A percentile compares a stretch with the other conserved stretches of the same genome.
Evolutionary conservation across 2,329 filamentous ascomycete genomes (phyloP).

Genomic region (Westerdykella ornata): DNA sequence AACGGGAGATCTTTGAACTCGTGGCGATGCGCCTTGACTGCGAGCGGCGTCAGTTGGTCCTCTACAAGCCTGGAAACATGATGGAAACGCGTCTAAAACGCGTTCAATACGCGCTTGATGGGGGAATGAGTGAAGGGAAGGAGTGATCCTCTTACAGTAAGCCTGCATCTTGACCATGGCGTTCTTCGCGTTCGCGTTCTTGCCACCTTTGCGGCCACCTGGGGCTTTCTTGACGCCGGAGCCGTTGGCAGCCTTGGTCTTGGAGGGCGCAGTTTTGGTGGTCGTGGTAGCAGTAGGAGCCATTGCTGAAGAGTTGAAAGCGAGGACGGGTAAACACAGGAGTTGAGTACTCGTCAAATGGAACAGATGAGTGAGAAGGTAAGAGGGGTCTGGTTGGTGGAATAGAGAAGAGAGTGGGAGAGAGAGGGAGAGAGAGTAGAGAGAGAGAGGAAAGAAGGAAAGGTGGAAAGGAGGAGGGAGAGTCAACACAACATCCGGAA

Average conservation of each 20-base stretch:
- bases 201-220: constrained; percentile 7
- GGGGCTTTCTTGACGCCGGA: constrained; percentile 30
- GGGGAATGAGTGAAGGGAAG: not conserved
- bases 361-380: not conserved
- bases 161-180: constrained; percentile 34
- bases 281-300: constrained; percentile 12
- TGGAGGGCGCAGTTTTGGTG: constrained; percentile 20
- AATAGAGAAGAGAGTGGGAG: not conserved
- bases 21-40: constrained; percentile 33
- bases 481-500: not conserved
- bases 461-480: not conserved
- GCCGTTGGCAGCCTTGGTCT: constrained; percentile 12
- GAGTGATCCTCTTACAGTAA: constrained; percentile 25
- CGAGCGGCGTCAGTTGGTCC: not conserved
- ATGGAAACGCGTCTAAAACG: constrained; percentile 13
- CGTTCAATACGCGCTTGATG: constrained; percentile 12
- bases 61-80: not conserved
- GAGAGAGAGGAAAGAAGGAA: not conserved
- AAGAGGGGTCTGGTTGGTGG: not conserved
- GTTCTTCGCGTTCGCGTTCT: constrained; percentile 21
- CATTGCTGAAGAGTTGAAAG: constrained; percentile 14
- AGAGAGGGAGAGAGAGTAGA: not conserved
- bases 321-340: not conserved
- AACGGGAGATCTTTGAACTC: constrained; percentile 31
- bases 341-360: not conserved